Conservation (phyloP, 2,329 filamentous ascomycete species). For the Talaromyces sp. region DNA sequence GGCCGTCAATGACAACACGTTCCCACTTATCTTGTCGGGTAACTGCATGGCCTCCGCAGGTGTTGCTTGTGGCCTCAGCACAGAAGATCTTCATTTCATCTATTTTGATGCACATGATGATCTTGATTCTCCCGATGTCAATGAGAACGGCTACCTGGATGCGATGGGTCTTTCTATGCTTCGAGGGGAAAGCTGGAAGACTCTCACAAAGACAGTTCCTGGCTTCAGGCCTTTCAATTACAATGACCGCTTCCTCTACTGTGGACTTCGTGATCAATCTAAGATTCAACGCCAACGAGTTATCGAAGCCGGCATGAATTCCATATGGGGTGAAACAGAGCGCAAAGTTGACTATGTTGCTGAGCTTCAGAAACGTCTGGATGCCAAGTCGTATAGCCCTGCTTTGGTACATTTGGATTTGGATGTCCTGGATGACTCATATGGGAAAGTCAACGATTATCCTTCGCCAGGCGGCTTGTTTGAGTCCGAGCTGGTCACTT, state of each 20-base stretch:
- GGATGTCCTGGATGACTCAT: conserved; percentile 37
- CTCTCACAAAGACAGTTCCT: conserved; percentile 35
- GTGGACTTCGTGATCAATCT: conserved; percentile 32
- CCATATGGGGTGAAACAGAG: conserved; percentile 31
- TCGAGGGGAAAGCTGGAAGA: conserved; percentile 36
- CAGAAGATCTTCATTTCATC: conserved; percentile 35
- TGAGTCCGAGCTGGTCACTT: conserved; percentile 17
- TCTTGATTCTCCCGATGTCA: conserved; percentile 40
- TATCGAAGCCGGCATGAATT: conserved; percentile 30
- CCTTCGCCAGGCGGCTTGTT: conserved; percentile 38
- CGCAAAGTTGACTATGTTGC: conserved; percentile 20
- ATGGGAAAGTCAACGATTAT: conserved; percentile 42
- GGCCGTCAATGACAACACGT: conserved; percentile 30
- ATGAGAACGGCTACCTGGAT: conserved; percentile 43
- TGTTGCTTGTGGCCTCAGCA: conserved; percentile 38
- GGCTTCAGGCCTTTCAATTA: conserved; percentile 25
- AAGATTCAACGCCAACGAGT: conserved; percentile 35
- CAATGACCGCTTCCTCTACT: conserved; percentile 25
- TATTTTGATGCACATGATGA: conserved; percentile 53
- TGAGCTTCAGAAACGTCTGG: conserved; percentile 13
- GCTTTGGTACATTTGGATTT: conserved; percentile 42
- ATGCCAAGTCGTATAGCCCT: conserved; percentile 10
- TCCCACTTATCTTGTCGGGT: conserved; percentile 45
- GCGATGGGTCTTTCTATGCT: conserved; percentile 43
- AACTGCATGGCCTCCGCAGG: conserved; percentile 45